A percentile compares a stretch with the other conserved stretches of the same genome.
Conservation (phyloP, 2,329 filamentous ascomycete genomes). For the Venturia pyrina region DNA sequence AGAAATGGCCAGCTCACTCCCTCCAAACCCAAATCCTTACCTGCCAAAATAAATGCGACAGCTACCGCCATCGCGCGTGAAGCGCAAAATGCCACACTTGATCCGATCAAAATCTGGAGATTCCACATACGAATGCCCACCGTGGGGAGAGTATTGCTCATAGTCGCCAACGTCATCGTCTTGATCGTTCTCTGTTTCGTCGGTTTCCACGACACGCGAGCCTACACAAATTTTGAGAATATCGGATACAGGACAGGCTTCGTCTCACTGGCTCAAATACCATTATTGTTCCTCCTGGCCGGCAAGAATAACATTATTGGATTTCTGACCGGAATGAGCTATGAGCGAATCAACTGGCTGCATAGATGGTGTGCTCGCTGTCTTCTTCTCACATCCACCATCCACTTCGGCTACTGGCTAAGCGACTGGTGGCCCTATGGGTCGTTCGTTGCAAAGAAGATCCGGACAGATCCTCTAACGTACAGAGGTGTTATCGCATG, state of each 20-base stretch:
- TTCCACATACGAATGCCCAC: slow-evolving; percentile 30
- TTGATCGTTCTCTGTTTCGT: slow-evolving; percentile 48
- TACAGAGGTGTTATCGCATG: slow-evolving; percentile 59
- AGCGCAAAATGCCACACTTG: slow-evolving; percentile 37
- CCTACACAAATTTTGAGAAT: slow-evolving; percentile 43
- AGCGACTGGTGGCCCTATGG: slow-evolving; percentile 51
- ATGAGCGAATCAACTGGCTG: slow-evolving; percentile 63
- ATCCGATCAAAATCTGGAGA: slow-evolving; percentile 24
- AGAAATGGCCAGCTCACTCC: slow-evolving; percentile 31
- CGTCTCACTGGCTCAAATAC: slow-evolving; percentile 43
- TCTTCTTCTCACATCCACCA: slow-evolving; percentile 56
- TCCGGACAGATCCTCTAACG: slow-evolving; percentile 53
- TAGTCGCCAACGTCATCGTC: slow-evolving; percentile 38
- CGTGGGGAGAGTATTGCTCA: slow-evolving; percentile 28
- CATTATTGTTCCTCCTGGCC: slow-evolving; percentile 45
- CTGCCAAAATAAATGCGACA: slow-evolving; percentile 41
- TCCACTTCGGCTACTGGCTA: slow-evolving; percentile 63
- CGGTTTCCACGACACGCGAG: slow-evolving; percentile 36
- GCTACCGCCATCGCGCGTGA: slow-evolving; percentile 45
- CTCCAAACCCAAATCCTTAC: slow-evolving; percentile 42
- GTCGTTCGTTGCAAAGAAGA: slow-evolving; percentile 48
- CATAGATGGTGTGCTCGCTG: slow-evolving; percentile 63
- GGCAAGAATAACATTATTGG: slow-evolving; percentile 51
- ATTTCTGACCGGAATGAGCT: slow-evolving; percentile 50
- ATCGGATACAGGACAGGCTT: slow-evolving; percentile 48